Conservation (phyloP, 2,329 filamentous ascomycete genomes). For the Atkinsonella texensis region DNA sequence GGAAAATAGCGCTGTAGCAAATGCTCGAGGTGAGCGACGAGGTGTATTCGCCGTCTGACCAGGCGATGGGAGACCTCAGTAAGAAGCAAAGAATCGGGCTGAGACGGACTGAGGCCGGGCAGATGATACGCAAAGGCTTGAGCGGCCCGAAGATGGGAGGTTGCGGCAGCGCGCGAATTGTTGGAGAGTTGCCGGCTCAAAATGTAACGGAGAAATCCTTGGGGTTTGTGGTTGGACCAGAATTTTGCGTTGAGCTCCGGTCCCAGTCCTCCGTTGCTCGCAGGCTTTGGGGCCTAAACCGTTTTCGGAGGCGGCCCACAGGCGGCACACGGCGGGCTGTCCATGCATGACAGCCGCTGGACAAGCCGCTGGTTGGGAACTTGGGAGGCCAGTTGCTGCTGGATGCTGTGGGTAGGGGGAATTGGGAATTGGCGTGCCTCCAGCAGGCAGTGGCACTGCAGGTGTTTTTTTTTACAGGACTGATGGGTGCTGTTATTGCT, state of each 20-base stretch:
- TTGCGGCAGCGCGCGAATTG: slow-evolving; percentile 18
- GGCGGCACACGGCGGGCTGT: slow-evolving; percentile 1
- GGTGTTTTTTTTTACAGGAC: too few species aligned
- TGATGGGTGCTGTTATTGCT: too few species aligned
- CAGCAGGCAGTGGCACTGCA: too few species aligned
- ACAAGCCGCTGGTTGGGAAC: too few species aligned
- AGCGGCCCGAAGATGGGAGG: slow-evolving; percentile 1
- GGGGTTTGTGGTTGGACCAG: slow-evolving; percentile 23
- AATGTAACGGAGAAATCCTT: slow-evolving; percentile 22
- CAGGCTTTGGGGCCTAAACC: slow-evolving; percentile 22
- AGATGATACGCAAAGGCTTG: slow-evolving; percentile 9
- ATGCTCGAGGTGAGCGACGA: slow-evolving; percentile 6
- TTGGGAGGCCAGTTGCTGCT: too few species aligned
- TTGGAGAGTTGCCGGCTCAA: slow-evolving; percentile 16
- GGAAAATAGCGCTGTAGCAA: slow-evolving; percentile 18
- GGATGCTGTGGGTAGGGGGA: too few species aligned
- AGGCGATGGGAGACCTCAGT: slow-evolving; percentile 1
- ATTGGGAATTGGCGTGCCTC: too few species aligned
- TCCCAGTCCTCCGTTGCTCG: slow-evolving; percentile 18
- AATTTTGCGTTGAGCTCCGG: slow-evolving; percentile 28
- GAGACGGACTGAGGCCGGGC: slow-evolving; percentile 7
- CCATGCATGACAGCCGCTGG: too few species aligned
- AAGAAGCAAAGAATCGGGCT: slow-evolving; percentile 3
- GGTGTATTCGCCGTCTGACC: neutral
- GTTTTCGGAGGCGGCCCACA: slow-evolving; percentile 14